These are phyloP conservation scores for Condylostoma magnum DNA, from an alignment of 169 alveolate species.

Conservation along the genomic window DNA sequence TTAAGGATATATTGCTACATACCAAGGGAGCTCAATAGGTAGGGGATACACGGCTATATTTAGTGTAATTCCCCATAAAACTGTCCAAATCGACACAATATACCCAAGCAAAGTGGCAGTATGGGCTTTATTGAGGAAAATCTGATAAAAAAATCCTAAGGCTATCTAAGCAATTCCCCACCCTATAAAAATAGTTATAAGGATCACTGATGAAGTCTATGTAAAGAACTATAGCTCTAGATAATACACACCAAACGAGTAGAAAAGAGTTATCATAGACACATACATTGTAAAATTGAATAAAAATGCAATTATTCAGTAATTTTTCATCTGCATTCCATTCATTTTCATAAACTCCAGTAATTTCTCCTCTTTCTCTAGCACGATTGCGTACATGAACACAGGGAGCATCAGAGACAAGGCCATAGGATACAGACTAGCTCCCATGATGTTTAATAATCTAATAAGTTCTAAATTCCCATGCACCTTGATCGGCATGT, in stretches of 20 bases:
- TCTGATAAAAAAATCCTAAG: conserved; percentile 68
- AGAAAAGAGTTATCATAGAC: neutral
- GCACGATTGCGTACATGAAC: neutral
- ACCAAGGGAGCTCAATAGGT: conserved; percentile 63
- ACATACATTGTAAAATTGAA: neutral
- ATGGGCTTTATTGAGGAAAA: conserved; percentile 64
- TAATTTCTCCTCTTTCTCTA: neutral
- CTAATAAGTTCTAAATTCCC: neutral
- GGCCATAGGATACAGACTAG: neutral
- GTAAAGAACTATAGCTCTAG: neutral
- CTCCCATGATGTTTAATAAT: neutral
- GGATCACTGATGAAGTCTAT: neutral
- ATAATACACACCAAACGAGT: neutral
- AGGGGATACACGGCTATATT: conserved; percentile 64
- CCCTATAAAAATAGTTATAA: conserved; percentile 9
- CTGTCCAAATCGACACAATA: conserved; percentile 64
- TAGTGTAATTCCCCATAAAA: conserved; percentile 52
- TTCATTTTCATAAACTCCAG: neutral
- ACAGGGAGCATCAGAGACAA: neutral
- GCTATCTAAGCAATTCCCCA: conserved; percentile 82
- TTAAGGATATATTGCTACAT: conserved; percentile 62
- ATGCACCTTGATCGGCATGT: neutral
- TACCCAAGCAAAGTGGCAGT: conserved; percentile 79
- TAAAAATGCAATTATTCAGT: neutral
- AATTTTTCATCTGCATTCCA: neutral